Conservation (phyloP, 768 basidiomycete genomes). For the Postia placenta region DNA sequence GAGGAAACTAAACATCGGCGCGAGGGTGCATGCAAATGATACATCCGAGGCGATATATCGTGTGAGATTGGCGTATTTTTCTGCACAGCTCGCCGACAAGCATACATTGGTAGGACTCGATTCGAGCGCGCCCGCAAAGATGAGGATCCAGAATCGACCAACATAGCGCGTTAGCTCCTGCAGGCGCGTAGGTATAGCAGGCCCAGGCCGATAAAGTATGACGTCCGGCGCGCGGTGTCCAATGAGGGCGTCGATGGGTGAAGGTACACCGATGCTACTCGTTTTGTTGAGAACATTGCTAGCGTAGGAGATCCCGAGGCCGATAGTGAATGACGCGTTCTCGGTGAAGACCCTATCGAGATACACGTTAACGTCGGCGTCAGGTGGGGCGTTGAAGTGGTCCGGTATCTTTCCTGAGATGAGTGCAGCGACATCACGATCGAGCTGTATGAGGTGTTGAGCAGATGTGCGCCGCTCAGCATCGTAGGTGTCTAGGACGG, state of each 20-base stretch:
- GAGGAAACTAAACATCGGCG: background rate
- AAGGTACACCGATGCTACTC: background rate
- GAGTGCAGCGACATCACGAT: background rate
- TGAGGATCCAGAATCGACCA: too few relatives aligned
- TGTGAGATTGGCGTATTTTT: background rate
- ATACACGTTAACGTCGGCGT: background rate
- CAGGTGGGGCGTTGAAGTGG: background rate
- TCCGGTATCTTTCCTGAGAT: background rate
- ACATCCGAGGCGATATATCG: background rate
- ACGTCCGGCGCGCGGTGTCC: background rate
- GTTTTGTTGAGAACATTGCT: background rate
- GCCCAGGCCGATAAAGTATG: background rate
- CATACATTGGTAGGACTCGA: background rate
- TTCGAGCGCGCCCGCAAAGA: too few relatives aligned
- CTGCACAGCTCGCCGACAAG: background rate
- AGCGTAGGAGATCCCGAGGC: background rate
- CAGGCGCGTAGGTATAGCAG: background rate
- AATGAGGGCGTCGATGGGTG: background rate
- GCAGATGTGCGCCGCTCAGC: conserved; percentile 1
- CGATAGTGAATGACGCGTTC: background rate
- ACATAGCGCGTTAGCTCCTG: too few relatives aligned
- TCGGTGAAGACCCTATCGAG: background rate
- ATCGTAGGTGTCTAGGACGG: background rate
- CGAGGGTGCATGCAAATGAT: background rate
- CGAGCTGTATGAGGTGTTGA: background rate